Base-by-base conservation (phyloP, 169 alveolate species). In the Plasmodium sp. region DNA sequence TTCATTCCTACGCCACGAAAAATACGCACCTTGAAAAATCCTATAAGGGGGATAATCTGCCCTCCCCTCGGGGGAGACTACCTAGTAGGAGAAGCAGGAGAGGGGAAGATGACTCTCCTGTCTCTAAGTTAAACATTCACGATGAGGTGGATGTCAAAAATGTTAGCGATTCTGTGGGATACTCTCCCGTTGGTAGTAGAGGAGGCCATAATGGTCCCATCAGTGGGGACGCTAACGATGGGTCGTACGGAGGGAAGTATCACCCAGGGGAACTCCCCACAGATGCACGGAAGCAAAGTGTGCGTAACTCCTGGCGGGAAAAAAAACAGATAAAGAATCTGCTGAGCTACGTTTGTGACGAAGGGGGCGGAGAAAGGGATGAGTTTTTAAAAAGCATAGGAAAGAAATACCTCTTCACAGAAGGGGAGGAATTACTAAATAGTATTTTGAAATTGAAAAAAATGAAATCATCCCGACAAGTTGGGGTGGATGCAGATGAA, bases 361-460 rank as follows among this genome's bases (percentile, higher is more conserved):
- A 43, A 71, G n/a, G n/a, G 3, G 88, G 67, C 2, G 18, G 18
- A 18, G 48, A 81, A 51, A 22, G 62, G 18, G n/a, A 54, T 10
- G 18, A 79, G 27, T 39, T 79, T 18, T 51, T 81, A 27, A 12
- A 18, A 39, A 81, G 54, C 74, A 51, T 48, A 81, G 39, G 88
- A 27, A 51, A 81, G 22, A 43, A 81, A 43, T 51, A 81, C 54
- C 34, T 48, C 51, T 54, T 51, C 74, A 51, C 27, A 51, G 74
- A 81, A 5, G 71, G 71, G 22, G 77, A 81, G 33, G 88, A 81
- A 48, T 33, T 51, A 81, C 67, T 81, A 81, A 81, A 39, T n/a
- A 54, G 77, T 34, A 81, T 81, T 81, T 39, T 81, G 43, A 54
- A 81, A 2, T 81, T 81, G 34, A 81, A 45, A 81, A 81, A 81